Base-by-base conservation (phyloP, 169 alveolate genomes). In the Eimeria acervulina region DNA sequence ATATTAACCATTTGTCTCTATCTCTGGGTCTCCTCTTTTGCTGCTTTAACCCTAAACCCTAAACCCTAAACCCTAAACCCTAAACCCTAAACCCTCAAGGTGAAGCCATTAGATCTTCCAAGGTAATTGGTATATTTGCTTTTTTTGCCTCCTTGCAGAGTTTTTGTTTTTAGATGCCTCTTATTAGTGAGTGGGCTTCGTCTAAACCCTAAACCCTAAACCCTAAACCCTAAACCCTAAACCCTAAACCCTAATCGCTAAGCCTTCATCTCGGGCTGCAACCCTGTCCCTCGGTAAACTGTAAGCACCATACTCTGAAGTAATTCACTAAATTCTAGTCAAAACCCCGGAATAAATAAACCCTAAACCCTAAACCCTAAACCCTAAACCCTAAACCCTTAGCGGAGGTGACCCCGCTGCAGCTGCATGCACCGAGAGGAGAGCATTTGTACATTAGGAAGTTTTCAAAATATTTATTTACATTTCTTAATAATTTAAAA, bases 351-450 rank as follows among this genome's bases (percentile, higher is more conserved):
- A 26, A 5, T 66, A 13, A 19, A 55, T 55, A 8, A 33, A 68
- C 42, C 42, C 80, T 68, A 68, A 68, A 68, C 80, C 80, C 80
- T 68, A 68, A 68, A 68, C 80, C 80, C 80, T n/a, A 68, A 68
- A 15, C 80, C 80, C 80, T 68, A 68, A 68, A 55, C 66, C 66
- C 66, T 55, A 55, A 55, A 13, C n/a, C 17, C 66, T 55, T 19
- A 2, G 55, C 12, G 19, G 19, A 47, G 55, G 55, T 47, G 55
- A 47, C 55, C 55, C 12, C 55, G 55, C 55, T 47, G 55, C 55
- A 7, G 55, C 55, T 47, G 55, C 55, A 7, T 47, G 55, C 55
- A 7, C 19, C 55, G 5, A 12, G 19, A 47, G 55, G 19, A 47
- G 12, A 47, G 12, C 55, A 47, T 5, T 47, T 47, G 12, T 47